Percentiles rank a stretch among this genome's conserved stretches.
Conservation (phyloP, 2,329 filamentous ascomycete genomes). For the Aspergillus tanneri region DNA sequence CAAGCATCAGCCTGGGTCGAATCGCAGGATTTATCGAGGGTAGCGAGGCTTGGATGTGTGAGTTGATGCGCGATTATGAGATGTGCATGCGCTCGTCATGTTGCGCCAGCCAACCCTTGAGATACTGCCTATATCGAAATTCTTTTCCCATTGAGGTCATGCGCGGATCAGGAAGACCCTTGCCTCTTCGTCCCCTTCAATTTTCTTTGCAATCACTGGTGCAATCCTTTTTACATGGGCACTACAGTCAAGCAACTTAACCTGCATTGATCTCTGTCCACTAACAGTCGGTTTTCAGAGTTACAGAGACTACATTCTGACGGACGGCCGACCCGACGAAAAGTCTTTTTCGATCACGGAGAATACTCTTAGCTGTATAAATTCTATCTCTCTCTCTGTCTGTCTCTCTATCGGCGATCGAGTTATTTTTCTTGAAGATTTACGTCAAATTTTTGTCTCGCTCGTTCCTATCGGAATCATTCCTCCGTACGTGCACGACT, state of each 20-base stretch:
- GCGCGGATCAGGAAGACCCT: constrained; percentile 4
- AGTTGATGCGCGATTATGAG: neutral
- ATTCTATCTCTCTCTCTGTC: neutral
- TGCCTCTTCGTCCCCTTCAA: neutral
- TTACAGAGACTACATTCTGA: constrained; percentile 11
- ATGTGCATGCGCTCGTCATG: constrained; percentile 5
- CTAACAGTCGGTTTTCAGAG: constrained; percentile 14
- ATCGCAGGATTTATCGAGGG: neutral
- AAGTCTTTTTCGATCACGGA: neutral
- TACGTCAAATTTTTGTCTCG: neutral
- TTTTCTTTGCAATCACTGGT: neutral
- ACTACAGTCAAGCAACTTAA: neutral
- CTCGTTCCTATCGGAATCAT: neutral
- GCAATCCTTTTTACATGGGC: neutral
- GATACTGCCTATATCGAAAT: neutral
- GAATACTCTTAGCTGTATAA: neutral
- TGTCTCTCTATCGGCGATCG: neutral
- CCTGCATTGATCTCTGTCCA: constrained; percentile 2
- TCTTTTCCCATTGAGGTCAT: neutral
- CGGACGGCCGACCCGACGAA: constrained; percentile 5
- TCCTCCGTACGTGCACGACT: neutral
- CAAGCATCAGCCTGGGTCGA: neutral
- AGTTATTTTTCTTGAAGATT: neutral
- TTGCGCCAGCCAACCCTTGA: neutral
- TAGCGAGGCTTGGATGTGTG: neutral